A percentile compares a stretch with the other conserved stretches of the same genome.
phyloP scores from a whole-genome alignment of 441 rosid genomes.

The Populus hybrid region DNA sequence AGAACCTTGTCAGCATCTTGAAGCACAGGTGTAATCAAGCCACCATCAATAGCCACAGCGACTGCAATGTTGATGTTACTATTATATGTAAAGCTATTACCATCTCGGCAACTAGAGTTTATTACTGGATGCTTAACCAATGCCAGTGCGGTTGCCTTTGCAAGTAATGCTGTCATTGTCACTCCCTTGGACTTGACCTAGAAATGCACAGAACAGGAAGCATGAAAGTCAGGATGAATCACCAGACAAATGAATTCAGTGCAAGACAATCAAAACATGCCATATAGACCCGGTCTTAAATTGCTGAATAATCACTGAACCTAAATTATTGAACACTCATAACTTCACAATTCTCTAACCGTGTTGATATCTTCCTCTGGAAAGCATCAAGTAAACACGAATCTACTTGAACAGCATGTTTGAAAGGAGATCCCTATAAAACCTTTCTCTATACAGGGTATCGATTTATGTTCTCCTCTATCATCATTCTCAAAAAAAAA shows the following conservation, averaged over 20 bases:
- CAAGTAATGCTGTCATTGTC: slow-evolving; percentile 92
- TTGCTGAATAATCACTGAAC: background rate
- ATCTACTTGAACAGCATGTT: background rate
- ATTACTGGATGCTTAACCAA: slow-evolving; percentile 74
- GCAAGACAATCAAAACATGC: background rate
- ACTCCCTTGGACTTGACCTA: slow-evolving; percentile 94
- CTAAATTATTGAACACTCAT: background rate
- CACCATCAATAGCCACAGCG: slow-evolving; percentile 90
- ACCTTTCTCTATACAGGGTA: background rate
- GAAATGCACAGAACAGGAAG: slow-evolving; percentile 14
- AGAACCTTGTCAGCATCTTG: slow-evolving; percentile 86
- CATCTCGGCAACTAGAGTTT: slow-evolving; percentile 86
- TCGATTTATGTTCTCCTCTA: background rate
- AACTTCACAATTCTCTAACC: background rate
- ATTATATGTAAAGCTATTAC: slow-evolving; percentile 79
- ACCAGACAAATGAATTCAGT: background rate
- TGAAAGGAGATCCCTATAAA: background rate
- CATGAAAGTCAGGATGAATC: background rate
- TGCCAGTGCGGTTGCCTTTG: slow-evolving; percentile 91
- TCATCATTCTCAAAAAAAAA: background rate
- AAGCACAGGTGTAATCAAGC: slow-evolving; percentile 92
- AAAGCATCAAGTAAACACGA: background rate
- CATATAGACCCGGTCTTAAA: background rate
- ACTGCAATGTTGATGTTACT: slow-evolving; percentile 83
- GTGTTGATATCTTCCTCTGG: background rate